Evolutionary conservation across 352 stramenopile genomes (phyloP).

Genomic region (Aphanomyces euteiches): DNA sequence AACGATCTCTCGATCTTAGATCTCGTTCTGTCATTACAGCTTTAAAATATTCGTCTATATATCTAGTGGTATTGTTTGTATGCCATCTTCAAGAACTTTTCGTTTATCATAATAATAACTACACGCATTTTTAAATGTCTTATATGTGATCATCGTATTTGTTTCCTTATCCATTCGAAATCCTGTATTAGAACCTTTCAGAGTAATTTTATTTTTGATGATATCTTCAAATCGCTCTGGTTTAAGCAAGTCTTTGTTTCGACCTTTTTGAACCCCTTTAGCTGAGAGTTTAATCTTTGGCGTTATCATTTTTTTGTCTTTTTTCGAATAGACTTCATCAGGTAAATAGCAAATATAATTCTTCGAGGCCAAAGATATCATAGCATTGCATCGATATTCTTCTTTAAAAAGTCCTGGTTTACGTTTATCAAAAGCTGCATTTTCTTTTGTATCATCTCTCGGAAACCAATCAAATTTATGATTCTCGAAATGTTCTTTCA

Average conservation of each 20-base stretch:
- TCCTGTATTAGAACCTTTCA: conserved; percentile 36
- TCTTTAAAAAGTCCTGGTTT: conserved; percentile 35
- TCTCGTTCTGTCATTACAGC: neutral
- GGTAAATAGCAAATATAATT: conserved; percentile 37
- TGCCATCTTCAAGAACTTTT: conserved; percentile 33
- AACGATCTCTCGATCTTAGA: conserved; percentile 7
- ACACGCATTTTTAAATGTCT: conserved; percentile 32
- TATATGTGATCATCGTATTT: conserved; percentile 39
- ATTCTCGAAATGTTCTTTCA: conserved; percentile 29
- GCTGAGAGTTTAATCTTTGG: conserved; percentile 31
- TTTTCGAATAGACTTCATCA: conserved; percentile 6
- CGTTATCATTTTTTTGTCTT: neutral
- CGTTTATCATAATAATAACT: conserved; percentile 41
- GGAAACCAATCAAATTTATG: conserved; percentile 34
- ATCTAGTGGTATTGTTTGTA: conserved; percentile 32
- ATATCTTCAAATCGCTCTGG: conserved; percentile 33
- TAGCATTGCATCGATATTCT: conserved; percentile 34
- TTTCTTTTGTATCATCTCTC: conserved; percentile 24
- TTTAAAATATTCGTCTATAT: conserved; percentile 30
- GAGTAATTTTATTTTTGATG: conserved; percentile 33
- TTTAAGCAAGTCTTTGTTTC: conserved; percentile 31
- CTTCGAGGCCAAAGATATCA: conserved; percentile 32
- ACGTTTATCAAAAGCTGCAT: conserved; percentile 21
- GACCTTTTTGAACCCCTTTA: conserved; percentile 34
- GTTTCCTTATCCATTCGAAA: conserved; percentile 34